Evolutionary conservation across 2,329 filamentous ascomycete species (phyloP).

Genomic region (Aspergillus chevalieri): DNA sequence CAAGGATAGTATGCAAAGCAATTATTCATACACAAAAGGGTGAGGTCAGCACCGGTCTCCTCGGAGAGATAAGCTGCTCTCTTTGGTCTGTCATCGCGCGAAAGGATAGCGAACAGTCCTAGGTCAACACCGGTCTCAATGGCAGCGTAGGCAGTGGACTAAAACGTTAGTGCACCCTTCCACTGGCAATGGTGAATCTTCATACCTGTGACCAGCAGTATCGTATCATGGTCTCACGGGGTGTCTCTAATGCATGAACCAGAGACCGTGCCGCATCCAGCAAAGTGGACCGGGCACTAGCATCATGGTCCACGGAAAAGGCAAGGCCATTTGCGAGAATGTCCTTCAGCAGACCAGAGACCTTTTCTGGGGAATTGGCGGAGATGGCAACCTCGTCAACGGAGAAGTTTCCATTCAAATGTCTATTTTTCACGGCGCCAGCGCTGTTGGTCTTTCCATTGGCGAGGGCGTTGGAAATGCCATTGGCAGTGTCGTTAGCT

Average conservation of each 20-base stretch:
- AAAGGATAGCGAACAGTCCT: constrained; percentile 16
- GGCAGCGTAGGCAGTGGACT: constrained; percentile 17
- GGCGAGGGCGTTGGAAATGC: background rate
- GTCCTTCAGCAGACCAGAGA: constrained; percentile 8
- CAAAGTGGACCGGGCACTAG: constrained; percentile 9
- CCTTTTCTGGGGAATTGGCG: constrained; percentile 6
- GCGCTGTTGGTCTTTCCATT: background rate
- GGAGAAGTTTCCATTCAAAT: constrained; percentile 1
- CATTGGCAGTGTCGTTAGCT: background rate
- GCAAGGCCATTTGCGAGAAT: constrained; percentile 5
- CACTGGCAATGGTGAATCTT: background rate
- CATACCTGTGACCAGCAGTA: constrained; percentile 41
- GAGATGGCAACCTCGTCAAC: constrained; percentile 10
- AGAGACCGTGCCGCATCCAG: constrained; percentile 13
- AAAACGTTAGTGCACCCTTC: background rate
- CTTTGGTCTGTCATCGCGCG: constrained; percentile 17
- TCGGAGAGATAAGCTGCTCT: constrained; percentile 14
- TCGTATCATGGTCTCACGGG: constrained; percentile 45
- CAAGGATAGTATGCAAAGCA: background rate
- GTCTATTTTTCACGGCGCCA: background rate
- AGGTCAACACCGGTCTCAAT: constrained; percentile 19
- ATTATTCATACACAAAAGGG: constrained; percentile 13
- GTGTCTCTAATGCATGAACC: constrained; percentile 35
- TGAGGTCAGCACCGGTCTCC: constrained; percentile 12
- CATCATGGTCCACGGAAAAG: constrained; percentile 4